Conservation (phyloP, 805 yeast species). For the Vanderwaltozyma yarrowii region DNA sequence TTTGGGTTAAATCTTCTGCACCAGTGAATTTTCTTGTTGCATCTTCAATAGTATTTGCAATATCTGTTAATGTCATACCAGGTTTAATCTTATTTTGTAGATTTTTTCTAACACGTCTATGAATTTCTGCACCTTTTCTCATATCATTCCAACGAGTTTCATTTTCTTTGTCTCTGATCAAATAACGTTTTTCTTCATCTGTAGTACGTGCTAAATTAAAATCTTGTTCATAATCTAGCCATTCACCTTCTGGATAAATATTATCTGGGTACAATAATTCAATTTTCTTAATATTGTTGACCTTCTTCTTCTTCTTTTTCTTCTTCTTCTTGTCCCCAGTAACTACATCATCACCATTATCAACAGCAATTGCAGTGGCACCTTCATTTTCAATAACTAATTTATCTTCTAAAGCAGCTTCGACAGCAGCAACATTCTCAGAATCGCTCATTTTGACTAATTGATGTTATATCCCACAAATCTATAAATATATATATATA, state of each 20-base stretch:
- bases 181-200: slow-evolving; percentile 73
- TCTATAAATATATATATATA: too few relatives aligned
- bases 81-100: slow-evolving; percentile 70
- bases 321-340: slow-evolving; percentile 30
- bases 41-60: slow-evolving; percentile 84
- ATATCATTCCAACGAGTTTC: slow-evolving; percentile 69
- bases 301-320: slow-evolving; percentile 49
- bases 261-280: slow-evolving; percentile 60
- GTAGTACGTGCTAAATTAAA: slow-evolving; percentile 67
- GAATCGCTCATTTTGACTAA: too few relatives aligned
- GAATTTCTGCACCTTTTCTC: slow-evolving; percentile 94
- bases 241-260: slow-evolving; percentile 77
- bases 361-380: slow-evolving; percentile 3
- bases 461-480: too few relatives aligned
- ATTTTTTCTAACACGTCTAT: slow-evolving; percentile 78
- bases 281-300: slow-evolving; percentile 48
- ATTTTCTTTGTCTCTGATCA: slow-evolving; percentile 46
- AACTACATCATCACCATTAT: slow-evolving; percentile 2
- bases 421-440: background rate
- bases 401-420: background rate
- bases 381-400: background rate
- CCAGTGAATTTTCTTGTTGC: slow-evolving; percentile 66
- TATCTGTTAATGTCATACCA: slow-evolving; percentile 84
- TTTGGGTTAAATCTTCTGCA: slow-evolving; percentile 45
- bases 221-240: slow-evolving; percentile 60